phyloP scores from a whole-genome alignment of 73 alveolate genomes.

The Effrenium voratum region DNA sequence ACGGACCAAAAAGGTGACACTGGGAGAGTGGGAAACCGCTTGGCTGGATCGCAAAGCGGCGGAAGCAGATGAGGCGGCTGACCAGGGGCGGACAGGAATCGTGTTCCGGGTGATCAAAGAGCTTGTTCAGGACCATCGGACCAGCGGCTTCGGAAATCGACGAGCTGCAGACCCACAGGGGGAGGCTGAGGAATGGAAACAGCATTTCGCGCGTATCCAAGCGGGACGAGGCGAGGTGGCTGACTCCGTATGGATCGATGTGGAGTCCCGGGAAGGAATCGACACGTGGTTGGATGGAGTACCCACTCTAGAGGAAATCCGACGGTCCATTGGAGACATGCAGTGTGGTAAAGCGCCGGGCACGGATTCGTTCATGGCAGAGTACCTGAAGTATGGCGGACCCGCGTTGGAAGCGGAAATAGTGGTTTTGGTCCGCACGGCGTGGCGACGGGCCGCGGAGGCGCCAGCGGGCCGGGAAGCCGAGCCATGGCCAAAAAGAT shows the following conservation, averaged over 20 bases:
- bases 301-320: background rate
- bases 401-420: background rate
- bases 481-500: background rate
- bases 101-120: background rate
- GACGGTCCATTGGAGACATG: background rate
- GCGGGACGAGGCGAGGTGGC: background rate
- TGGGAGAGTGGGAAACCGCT: background rate
- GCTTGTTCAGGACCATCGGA: background rate
- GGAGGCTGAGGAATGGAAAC: background rate
- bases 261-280: background rate
- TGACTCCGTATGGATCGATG: background rate
- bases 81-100: background rate
- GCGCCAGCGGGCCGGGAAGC: background rate
- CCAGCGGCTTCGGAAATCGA: background rate
- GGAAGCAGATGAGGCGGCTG: background rate
- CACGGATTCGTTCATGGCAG: background rate
- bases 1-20: background rate
- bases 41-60: background rate
- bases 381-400: background rate
- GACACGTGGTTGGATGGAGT: background rate
- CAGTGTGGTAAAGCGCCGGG: background rate
- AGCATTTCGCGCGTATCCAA: background rate
- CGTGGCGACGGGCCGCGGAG: background rate
- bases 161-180: background rate
- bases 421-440: background rate